phyloP scores from a whole-genome alignment of 495 filamentous ascomycete genomes.

The Aspergillus saccharolyticus region DNA sequence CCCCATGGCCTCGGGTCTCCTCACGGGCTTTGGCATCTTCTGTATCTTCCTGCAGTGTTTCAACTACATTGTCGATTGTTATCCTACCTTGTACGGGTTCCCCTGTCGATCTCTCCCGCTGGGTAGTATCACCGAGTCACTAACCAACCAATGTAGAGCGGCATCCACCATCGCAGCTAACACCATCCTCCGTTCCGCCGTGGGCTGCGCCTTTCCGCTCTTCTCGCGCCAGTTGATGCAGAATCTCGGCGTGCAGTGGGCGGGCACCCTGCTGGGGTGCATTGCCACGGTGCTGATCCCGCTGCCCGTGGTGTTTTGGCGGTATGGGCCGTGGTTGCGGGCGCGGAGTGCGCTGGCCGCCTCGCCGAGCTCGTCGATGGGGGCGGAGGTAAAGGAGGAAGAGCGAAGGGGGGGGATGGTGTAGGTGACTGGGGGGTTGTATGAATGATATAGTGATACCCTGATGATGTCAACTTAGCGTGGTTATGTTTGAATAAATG shows the following conservation, averaged over 20 bases:
- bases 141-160: conserved; percentile 45
- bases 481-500: not conserved
- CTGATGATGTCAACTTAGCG: too few species aligned
- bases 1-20: conserved; percentile 26
- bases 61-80: conserved; percentile 40
- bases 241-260: conserved; percentile 73
- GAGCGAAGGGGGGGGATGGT: not conserved
- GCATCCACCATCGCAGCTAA: conserved; percentile 87
- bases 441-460: too few species aligned
- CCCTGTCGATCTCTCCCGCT: conserved; percentile 9
- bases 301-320: conserved; percentile 51
- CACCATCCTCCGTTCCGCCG: conserved; percentile 76
- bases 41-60: conserved; percentile 38
- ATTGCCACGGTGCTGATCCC: conserved; percentile 66
- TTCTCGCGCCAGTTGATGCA: conserved; percentile 80
- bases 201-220: conserved; percentile 75
- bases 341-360: conserved; percentile 29
- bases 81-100: conserved; percentile 60
- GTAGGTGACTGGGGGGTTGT: too few species aligned
- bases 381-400: conserved; percentile 8
- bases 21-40: conserved; percentile 33
- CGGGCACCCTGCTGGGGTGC: conserved; percentile 70
- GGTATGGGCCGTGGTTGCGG: conserved; percentile 32
- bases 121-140: too few species aligned
- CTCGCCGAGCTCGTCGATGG: conserved; percentile 9